These are phyloP conservation scores for Gynostemma pentaphyllum DNA, from an alignment of 306 rosid species.

Conservation along the genomic window DNA sequence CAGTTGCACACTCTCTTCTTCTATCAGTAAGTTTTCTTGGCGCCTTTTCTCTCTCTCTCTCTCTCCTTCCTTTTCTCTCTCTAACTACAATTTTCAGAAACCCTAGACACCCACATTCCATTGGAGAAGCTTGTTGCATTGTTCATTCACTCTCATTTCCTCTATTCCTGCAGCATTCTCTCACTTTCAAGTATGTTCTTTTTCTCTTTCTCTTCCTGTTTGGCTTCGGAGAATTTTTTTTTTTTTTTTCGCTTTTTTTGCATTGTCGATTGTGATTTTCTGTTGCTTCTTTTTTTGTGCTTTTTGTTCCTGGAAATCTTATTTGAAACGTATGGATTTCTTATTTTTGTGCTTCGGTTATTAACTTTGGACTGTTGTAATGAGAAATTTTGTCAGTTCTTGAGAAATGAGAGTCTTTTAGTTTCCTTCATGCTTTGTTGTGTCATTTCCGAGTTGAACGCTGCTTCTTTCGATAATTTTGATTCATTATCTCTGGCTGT, in stretches of 20 bases:
- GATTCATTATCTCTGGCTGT: neutral
- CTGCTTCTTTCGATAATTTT: neutral
- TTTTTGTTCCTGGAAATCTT: neutral
- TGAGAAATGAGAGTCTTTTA: neutral
- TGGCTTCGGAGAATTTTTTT: constrained; percentile 1
- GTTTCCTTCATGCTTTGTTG: neutral
- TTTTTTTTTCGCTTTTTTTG: neutral
- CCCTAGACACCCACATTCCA: constrained; percentile 25
- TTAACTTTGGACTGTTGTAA: neutral
- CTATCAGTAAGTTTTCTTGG: neutral
- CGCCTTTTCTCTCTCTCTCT: constrained; percentile 13
- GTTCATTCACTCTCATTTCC: neutral
- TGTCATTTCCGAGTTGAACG: neutral
- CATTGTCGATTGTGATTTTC: neutral
- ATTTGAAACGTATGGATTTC: neutral
- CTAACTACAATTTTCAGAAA: constrained; percentile 18
- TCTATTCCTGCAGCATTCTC: neutral
- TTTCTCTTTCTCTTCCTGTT: neutral
- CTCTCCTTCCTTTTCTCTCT: constrained; percentile 10
- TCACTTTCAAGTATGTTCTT: constrained; percentile 1
- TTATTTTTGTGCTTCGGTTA: neutral
- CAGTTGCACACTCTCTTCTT: constrained; percentile 5
- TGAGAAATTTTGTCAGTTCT: neutral
- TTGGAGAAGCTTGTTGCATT: constrained; percentile 3
- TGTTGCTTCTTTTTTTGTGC: neutral